phyloP scores from a whole-genome alignment of 106 monocot species.

The Ottelia alismoides region DNA sequence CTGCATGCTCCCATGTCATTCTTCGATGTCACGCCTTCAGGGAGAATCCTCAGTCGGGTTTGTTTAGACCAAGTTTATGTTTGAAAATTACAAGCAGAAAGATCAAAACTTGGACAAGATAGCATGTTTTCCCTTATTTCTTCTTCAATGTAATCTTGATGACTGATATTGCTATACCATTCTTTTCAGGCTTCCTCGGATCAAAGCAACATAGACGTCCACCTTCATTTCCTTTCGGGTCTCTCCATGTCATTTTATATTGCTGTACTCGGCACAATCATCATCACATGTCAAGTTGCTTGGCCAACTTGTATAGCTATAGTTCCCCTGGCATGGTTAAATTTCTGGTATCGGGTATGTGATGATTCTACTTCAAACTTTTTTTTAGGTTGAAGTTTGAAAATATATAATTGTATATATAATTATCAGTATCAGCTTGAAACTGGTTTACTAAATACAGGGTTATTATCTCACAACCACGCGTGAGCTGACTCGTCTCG shows the following conservation, averaged over 20 bases:
- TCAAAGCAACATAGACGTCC: conserved; percentile 59
- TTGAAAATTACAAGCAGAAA: too few relatives aligned
- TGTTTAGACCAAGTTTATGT: too few relatives aligned
- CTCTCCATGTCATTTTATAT: conserved; percentile 39
- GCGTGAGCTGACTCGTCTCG: conserved; percentile 68
- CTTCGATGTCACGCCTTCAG: conserved; percentile 26
- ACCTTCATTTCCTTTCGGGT: conserved; percentile 51
- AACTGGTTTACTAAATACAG: conserved; percentile 7
- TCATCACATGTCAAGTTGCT: conserved; percentile 60
- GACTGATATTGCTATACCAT: too few relatives aligned
- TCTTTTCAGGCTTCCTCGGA: conserved; percentile 76
- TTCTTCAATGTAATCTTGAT: too few relatives aligned
- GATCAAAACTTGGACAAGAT: too few relatives aligned
- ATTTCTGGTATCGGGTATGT: conserved; percentile 82
- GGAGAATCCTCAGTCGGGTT: conserved; percentile 30
- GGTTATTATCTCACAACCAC: conserved; percentile 62
- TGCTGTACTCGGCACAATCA: conserved; percentile 38
- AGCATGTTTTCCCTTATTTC: too few relatives aligned
- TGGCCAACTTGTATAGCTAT: conserved; percentile 58
- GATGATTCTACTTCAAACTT: too few relatives aligned
- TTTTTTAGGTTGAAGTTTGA: too few relatives aligned
- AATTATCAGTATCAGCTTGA: too few relatives aligned
- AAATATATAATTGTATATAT: too few relatives aligned
- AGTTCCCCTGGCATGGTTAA: conserved; percentile 38
- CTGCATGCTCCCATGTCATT: conserved; percentile 29